A percentile compares a stretch with the other conserved stretches of the same genome.
Conservation (phyloP, 768 basidiomycete species). For the Mycena capillaripes region DNA sequence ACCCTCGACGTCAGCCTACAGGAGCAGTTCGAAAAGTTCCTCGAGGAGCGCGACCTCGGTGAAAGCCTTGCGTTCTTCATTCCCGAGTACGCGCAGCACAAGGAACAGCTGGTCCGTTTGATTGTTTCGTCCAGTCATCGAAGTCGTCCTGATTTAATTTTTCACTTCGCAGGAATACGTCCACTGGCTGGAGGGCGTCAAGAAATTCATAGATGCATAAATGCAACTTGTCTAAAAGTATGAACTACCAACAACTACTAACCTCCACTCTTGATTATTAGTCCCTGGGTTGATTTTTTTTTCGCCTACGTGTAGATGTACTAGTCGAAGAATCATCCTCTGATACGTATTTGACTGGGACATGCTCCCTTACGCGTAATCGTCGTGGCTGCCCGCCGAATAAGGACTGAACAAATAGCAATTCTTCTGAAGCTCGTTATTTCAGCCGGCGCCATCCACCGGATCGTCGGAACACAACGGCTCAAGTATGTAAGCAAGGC, state of each 20-base stretch:
- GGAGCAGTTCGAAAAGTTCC: slow-evolving; percentile 91
- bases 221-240: slow-evolving; percentile 9
- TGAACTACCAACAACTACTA: neutral
- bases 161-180: slow-evolving; percentile 82
- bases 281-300: neutral
- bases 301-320: neutral
- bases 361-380: too few species aligned
- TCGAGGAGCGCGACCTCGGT: slow-evolving; percentile 92
- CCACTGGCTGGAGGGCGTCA: slow-evolving; percentile 87
- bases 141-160: slow-evolving; percentile 15
- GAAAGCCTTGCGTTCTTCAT: slow-evolving; percentile 88
- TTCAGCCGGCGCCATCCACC: too few species aligned
- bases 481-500: too few species aligned
- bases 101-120: slow-evolving; percentile 89
- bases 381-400: too few species aligned
- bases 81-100: slow-evolving; percentile 88
- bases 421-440: too few species aligned
- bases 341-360: too few species aligned
- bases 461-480: too few species aligned
- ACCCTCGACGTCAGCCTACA: slow-evolving; percentile 90
- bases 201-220: slow-evolving; percentile 79
- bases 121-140: slow-evolving; percentile 6
- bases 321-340: neutral
- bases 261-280: slow-evolving; percentile 28
- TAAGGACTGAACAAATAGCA: too few species aligned